Base-by-base conservation (phyloP, 495 filamentous ascomycete species). In the Xylaria sp. region DNA sequence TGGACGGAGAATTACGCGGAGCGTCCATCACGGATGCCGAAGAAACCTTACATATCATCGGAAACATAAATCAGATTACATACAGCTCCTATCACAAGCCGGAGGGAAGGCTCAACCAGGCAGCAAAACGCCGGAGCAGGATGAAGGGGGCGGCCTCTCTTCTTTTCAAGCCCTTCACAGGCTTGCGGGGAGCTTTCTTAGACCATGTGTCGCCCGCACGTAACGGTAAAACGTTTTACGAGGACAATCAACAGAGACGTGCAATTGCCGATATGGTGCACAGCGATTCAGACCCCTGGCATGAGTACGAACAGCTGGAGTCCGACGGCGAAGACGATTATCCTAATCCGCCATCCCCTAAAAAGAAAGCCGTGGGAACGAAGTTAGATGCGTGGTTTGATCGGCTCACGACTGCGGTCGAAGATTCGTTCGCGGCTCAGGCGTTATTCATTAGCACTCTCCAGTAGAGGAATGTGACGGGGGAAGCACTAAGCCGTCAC, bases 271-370 rank as follows among this genome's bases (percentile, higher is more conserved):
- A 61, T 5, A 48, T 52, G 8, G 9, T 68, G 3, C 31, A 31
- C 7, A 61, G 35, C 43, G 35, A 69, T 17, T 43, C 31, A 3
- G 37, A 37, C n/a, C 41, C 67, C 5, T 61, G 67, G 67, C 55
- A 69, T 43, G 55, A 61, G 67, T 69, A 61, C 41, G 53, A 41
- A 33, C 40, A 43, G 19, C 40, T 61, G 5, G 67, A 48, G 26
- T 69, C 55, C 55, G 55, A 37, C 11, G 11, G 12, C 11, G 67
- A 69, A 29, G 37, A 44, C 35, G 35, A 43, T 0, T 14, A 9
- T 1, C n/a, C 14, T 44, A 58, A 44, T 15, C 11, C 50, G 37
- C 37, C 31, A 19, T 33, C 15, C 4, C 37, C 50, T 9, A n/a
- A 7, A n/a, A 57, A 46, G 37, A 67, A 67, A 33, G 17, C 33